phyloP scores from a whole-genome alignment of 2,329 filamentous ascomycete genomes.

The Trichoderma asperellum region DNA sequence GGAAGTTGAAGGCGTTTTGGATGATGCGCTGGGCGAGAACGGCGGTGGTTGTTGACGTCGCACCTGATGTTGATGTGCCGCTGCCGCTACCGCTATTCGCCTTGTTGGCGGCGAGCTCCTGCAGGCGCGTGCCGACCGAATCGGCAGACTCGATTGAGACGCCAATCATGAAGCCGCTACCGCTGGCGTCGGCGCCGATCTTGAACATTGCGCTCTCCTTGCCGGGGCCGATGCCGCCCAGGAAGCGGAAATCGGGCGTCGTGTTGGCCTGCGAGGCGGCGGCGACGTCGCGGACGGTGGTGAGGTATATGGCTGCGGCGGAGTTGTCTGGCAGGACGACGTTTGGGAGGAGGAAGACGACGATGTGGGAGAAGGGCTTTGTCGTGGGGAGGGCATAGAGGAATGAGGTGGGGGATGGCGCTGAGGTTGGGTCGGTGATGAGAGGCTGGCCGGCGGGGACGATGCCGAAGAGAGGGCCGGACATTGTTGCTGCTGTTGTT shows the following conservation, averaged over 20 bases:
- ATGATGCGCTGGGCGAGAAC: slow-evolving; percentile 91
- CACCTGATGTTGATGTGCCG: neutral
- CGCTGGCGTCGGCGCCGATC: slow-evolving; percentile 50
- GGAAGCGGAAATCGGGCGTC: slow-evolving; percentile 71
- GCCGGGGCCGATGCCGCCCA: slow-evolving; percentile 85
- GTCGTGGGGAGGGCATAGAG: slow-evolving; percentile 56
- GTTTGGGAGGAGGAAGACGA: slow-evolving; percentile 86
- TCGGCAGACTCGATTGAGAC: slow-evolving; percentile 78
- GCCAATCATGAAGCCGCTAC: slow-evolving; percentile 69
- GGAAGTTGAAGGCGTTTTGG: slow-evolving; percentile 94
- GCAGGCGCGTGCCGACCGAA: slow-evolving; percentile 71
- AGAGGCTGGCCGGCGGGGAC: slow-evolving; percentile 64
- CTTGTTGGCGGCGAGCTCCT: slow-evolving; percentile 54
- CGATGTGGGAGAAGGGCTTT: slow-evolving; percentile 75
- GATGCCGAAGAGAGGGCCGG: slow-evolving; percentile 59
- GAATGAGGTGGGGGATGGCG: slow-evolving; percentile 58
- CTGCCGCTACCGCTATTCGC: slow-evolving; percentile 9
- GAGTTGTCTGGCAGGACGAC: slow-evolving; percentile 71
- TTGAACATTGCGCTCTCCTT: slow-evolving; percentile 94
- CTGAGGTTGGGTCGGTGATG: slow-evolving; percentile 57
- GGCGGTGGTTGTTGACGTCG: slow-evolving; percentile 64
- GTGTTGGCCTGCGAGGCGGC: slow-evolving; percentile 46
- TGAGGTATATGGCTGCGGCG: slow-evolving; percentile 88
- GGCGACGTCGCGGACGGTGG: slow-evolving; percentile 52
- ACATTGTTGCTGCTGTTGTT: slow-evolving; percentile 39